Evolutionary conservation across 148 eudicot species (phyloP), one percentile per base, ranked within the genome.

Genomic region (Rhododendron molle): DNA sequence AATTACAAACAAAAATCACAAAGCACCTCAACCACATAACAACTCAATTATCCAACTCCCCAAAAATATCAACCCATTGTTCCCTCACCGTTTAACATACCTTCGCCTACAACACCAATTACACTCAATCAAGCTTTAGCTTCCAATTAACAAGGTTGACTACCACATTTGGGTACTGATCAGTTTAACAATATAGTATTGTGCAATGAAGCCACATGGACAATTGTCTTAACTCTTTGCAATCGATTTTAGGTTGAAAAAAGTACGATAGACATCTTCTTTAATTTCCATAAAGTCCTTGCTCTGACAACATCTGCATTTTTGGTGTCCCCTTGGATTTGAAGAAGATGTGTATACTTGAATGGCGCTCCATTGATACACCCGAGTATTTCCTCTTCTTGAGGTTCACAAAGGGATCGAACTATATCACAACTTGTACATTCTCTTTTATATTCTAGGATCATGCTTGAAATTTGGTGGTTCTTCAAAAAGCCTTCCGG

Each of bases 371-470:
- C 81, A 60, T 85, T 81, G 13, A 78, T 32, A 72, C 84, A 73
- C 18, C 69, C 50, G 28, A 87, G 6, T 5, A 86, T 85, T 52
- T 81, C 85, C 80, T 86, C 90, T 40, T 78, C 62, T 30, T 94
- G 83, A 72, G 93, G 89, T 34, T 91, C 90, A 81, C 93, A 91
- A 0, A 95, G 92, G 43, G 98, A 95, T 49, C 92, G 85, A 38
- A 95, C 88, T 62, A 89, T 84, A 86, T 91, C 93, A 44, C 92
- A 91, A 58, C 93, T 93, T 79, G 90, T 88, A 88, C 98, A 95
- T 89, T 95, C 98, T 88, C 91, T 92, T 82, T 94, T 91, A 76
- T 94, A 94, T 79, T 95, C 96, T 32, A 94, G 85, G 1, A 85
- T 86, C 26, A 95, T 86, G 44, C 86, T 90, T 13, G 87, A 87